Evolutionary conservation across 176 grass and related monocot genomes (phyloP).

Genomic region (Avena sativa): DNA sequence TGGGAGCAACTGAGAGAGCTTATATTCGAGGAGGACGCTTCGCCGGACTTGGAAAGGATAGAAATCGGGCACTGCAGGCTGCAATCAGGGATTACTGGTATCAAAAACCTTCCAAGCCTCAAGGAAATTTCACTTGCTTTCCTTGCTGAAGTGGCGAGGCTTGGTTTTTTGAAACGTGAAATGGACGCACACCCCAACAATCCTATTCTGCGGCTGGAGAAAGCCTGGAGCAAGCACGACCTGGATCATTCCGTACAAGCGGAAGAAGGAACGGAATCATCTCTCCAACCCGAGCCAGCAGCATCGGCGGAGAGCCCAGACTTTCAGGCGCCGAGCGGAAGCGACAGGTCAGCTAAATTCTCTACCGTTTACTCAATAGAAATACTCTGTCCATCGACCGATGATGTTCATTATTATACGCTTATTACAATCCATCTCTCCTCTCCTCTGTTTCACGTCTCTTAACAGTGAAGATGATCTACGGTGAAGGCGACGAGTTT

Average conservation of each 20-base stretch:
- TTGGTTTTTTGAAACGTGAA: background rate
- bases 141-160: fast-evolving
- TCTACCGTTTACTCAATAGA: background rate
- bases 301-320: background rate
- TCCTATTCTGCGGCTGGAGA: fast-evolving
- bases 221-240: fast-evolving
- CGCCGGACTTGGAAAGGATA: too few relatives aligned
- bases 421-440: background rate
- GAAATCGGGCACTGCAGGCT: too few relatives aligned
- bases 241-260: background rate
- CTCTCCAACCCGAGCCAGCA: background rate
- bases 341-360: background rate
- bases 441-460: background rate
- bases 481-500: background rate
- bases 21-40: too few relatives aligned
- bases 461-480: background rate
- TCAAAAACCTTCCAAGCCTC: background rate
- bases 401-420: background rate
- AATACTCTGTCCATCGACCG: background rate
- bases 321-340: background rate
- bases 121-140: background rate
- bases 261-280: background rate
- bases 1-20: too few relatives aligned
- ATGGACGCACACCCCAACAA: background rate
- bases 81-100: background rate